Evolutionary conservation across 345 rosid species (phyloP), one percentile per base, ranked within the genome.

Genomic region (Sisymbrium irio): DNA sequence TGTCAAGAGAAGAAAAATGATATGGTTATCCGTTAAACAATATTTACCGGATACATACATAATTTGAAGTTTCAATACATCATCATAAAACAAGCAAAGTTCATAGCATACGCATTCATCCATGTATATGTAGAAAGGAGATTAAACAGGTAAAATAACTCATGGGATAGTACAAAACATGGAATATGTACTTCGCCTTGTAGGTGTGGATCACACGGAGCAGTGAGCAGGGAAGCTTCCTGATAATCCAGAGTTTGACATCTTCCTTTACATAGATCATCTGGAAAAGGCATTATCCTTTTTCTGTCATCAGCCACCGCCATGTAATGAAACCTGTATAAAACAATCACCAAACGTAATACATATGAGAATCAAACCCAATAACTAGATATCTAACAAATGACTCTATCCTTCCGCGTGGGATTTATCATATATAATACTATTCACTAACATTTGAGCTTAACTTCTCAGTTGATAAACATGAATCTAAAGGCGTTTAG

Each of bases 281-380:
- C 98, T 0, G 98, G 99, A 58, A 87, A 79, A 11, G 99, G 99
- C 98, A 95, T 92, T 72, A 75, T 69, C 74, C 98, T 86, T 65
- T 88, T 93, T 69, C 95, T 85, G 69, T 88, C 88, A 69, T 92
- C 94, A 58, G 98, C 97, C 74, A 92, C 28, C n/a, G 85, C 96
- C 99, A 92, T 95, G 80, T 84, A 87, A 56, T 83, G 90, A 82
- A 95, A 95, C 84, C 98, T 95, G 75, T 63, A 76, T 49, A 73
- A 47, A 39, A 50, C 4, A 65, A 65, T 18, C 19, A 62, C 51
- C 67, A 45, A 76, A 0, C 33, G 28, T n/a, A 6, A 59, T 17
- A 20, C 30, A 36, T 58, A 28, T 74, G 65, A 70, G 30, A 27
- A 56, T 32, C 19, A 30, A 44, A 56, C 39, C 36, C 13, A 28